Evolutionary conservation across 2,329 filamentous ascomycete species (phyloP), one percentile per base, ranked within the genome.

Genomic region (Cordyceps fumosorosea): DNA sequence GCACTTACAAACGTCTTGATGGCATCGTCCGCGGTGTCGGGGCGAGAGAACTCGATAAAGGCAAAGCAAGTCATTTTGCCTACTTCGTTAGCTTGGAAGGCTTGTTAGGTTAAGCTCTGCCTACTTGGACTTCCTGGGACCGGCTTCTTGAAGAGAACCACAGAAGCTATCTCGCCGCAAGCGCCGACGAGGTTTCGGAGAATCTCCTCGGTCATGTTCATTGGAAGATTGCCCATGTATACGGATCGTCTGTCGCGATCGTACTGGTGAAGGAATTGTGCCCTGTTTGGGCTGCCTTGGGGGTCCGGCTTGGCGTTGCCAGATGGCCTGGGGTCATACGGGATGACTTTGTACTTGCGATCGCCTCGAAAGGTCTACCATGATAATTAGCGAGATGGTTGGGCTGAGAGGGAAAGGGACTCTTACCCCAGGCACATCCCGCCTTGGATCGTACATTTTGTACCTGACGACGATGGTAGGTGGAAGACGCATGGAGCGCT

Each of bases 371-470:
- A 74, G 12, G 74, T 37, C 63, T 68, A 11, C 24, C 7, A 18
- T 1, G 11, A 22, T 11, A 26, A 55, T 71, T 60, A 70, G 66
- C 24, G 55, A 42, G 32, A 12, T 7, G 3, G 11, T 48, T 52
- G 5, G 12, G 6, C 29, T 29, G 22, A 22, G 11, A 12, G 47
- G 64, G 20, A 29, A 29, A 1, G 12, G 54, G 37, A 52, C 3
- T 71, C 80, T 74, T 72, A 84, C 82, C 29, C 72, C 67, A 34
- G 78, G 72, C 5, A 84, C 77, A 62, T 84, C 78, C 24, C 83
- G 77, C 26, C 72, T 73, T 3, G 78, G 73, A 63, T 85, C 80
- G 56, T 82, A 86, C 65, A 75, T 75, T 47, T 75, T 71, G 64
- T 81, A 86, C 29, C 79, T 75, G 34, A 84, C 77, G 5, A 83